Evolutionary conservation across 108 stramenopile species (phyloP), one percentile per base, ranked within the genome.

Genomic region (Nitzschia putrida): DNA sequence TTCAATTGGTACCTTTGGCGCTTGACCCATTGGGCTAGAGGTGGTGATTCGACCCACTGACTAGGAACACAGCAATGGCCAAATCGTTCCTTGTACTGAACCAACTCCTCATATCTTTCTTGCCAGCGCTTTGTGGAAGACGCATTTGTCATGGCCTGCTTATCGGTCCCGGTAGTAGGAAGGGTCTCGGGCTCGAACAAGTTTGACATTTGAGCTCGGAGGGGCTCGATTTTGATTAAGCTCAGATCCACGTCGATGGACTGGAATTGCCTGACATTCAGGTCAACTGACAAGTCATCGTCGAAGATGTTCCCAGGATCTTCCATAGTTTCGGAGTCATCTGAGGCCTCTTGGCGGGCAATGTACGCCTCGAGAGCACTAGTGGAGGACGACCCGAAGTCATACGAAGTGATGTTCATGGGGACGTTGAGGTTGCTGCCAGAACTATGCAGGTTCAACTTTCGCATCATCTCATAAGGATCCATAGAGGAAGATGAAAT

Each of bases 11-110:
- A 44, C 40, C 74, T 22, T 61, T 75, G 74, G 26, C 74, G 21
- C 52, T 74, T 74, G 20, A 77, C 76, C 76, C 76, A 77, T 26
- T 63, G 69, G 24, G 70, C 76, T 3, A 77, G 61, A 23, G 53
- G 70, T 7, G 53, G 69, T 43, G 68, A 69, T 29, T 60, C 68
- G 8, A 50, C 24, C 52, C 60, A 77, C 9, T 58, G 53, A 25
- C 60, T 53, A 21, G 76, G 76, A 18, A 77, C 76, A 47, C 63
- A 60, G 50, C 76, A 77, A 42, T 77, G 61, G 1, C 76, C 76
- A 44, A 61, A 49, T 10, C 43, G 29, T 52, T 71, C 20, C 55
- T 71, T 64, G 64, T 51, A 77, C 43, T 29, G 12, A 25, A 52
- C 39, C 26, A 77, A 29, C 11, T 71, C 70, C 20, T 77, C n/a